Evolutionary conservation across 208 protist species (phyloP).

Genomic region (Trypanosomatidae sp.): DNA sequence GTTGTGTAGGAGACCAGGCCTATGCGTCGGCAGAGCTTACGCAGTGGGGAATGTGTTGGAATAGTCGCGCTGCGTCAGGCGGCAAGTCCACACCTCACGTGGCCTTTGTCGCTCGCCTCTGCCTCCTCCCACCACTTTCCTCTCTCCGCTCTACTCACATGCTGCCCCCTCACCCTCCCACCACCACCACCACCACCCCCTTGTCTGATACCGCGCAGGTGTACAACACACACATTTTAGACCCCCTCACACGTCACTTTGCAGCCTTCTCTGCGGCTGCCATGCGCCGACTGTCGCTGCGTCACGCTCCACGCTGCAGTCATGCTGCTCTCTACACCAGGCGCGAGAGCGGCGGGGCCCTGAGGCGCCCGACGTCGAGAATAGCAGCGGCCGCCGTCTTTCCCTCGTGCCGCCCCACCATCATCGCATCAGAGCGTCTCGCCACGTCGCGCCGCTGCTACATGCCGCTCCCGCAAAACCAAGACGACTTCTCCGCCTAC

Average conservation of each 20-base stretch:
- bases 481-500: constrained; percentile 81
- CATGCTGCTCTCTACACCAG: not conserved
- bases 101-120: too few species aligned
- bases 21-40: too few species aligned
- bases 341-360: not conserved
- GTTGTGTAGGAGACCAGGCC: too few species aligned
- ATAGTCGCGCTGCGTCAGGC: too few species aligned
- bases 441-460: constrained; percentile 29
- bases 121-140: too few species aligned
- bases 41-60: too few species aligned
- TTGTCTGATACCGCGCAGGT: too few species aligned
- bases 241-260: not conserved
- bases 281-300: not conserved
- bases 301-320: not conserved
- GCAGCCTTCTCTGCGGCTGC: not conserved
- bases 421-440: not conserved
- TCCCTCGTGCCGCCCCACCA: not conserved
- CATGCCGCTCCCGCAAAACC: constrained; percentile 67
- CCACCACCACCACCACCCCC: too few species aligned
- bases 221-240: too few species aligned
- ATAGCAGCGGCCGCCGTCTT: not conserved
- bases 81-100: too few species aligned
- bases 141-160: too few species aligned
- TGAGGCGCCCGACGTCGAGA: not conserved
- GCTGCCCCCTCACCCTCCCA: too few species aligned